A percentile compares a stretch with the other conserved stretches of the same genome.
phyloP scores from a whole-genome alignment of 2,329 filamentous ascomycete genomes.

The Paraphoma sp. region DNA sequence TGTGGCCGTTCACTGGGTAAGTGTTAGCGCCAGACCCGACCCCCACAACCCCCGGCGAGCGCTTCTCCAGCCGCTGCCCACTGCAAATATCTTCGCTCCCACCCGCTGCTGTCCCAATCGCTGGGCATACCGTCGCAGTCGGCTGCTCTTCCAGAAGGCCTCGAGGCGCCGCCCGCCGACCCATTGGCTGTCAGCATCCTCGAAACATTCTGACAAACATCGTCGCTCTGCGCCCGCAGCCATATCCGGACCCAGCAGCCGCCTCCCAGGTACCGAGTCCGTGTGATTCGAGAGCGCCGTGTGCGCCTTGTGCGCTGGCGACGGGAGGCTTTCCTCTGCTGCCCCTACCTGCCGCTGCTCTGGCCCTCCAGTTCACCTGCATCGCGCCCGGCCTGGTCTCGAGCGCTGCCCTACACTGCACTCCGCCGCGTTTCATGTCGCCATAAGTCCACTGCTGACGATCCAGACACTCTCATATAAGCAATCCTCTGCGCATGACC shows the following conservation, averaged over 20 bases:
- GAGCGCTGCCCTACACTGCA: constrained; percentile 15
- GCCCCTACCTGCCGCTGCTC: constrained; percentile 12
- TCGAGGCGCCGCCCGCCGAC: constrained; percentile 26
- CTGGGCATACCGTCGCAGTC: constrained; percentile 17
- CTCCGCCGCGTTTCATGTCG: constrained; percentile 8
- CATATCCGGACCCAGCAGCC: constrained; percentile 22
- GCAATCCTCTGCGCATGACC: constrained; percentile 42
- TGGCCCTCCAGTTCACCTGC: constrained; percentile 12
- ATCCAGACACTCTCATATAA: constrained; percentile 13
- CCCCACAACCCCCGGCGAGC: constrained; percentile 38
- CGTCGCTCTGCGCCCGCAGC: constrained; percentile 22
- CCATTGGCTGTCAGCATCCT: constrained; percentile 34
- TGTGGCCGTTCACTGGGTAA: constrained; percentile 42
- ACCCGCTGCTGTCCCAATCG: constrained; percentile 29
- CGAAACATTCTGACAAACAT: constrained; percentile 31
- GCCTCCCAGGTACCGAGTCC: constrained; percentile 28
- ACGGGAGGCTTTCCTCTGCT: constrained; percentile 13
- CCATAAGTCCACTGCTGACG: constrained; percentile 24
- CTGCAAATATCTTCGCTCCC: constrained; percentile 34
- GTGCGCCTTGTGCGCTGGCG: constrained; percentile 35
- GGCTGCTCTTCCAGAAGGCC: constrained; percentile 27
- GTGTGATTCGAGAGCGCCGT: constrained; percentile 29
- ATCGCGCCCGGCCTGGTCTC: constrained; percentile 12
- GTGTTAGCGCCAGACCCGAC: constrained; percentile 44
- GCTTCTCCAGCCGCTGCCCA: constrained; percentile 43